Evolutionary conservation across 305 asterid genomes (phyloP), one percentile per base, ranked within the genome.

Genomic region (Petunia hybrid): DNA sequence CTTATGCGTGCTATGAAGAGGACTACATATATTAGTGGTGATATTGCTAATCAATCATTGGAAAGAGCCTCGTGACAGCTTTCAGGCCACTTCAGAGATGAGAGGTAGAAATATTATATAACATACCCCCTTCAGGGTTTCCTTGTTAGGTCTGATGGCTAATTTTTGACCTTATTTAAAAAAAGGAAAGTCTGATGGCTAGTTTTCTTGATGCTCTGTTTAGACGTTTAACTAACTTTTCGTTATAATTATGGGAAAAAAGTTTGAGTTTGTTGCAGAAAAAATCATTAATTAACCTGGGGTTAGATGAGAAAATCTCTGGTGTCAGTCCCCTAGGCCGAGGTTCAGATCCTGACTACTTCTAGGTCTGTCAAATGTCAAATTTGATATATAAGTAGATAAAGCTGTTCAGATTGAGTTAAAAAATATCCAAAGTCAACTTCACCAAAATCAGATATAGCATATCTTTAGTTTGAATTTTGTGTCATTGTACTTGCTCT

Each of bases 261-360:
- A 16, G 57, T 8, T 69, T 36, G 51, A n/a, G 56, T 12, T 68
- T 36, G 46, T 73, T 73, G 78, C 63, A 73, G 77, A 71, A 71
- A 71, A 48, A 74, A 74, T 74, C 78, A 53, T 74, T 74, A 53
- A 73, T 53, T 53, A 61, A 38, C 48, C 79, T 53, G 64, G 48
- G 48, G 48, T 45, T 4, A 14, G 14, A 38, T 53, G 79, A 57
- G 62, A 53, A 74, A 53, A 55, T 38, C 38, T 53, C 48, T 53
- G 48, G 36, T 74, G 36, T 74, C 64, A 36, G 64, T 74, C 48
- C 51, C 61, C 64, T 10, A 38, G 79, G 38, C 5, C n/a, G 45
- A 38, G 59, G 53, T 45, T 74, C 64, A 53, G n/a, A 74, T 0
- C 78, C n/a, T 53, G 46, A 74, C 51, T 74, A 53, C 64, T 1